phyloP scores from a whole-genome alignment of 129 eudicot species.

The Arctium minus region DNA sequence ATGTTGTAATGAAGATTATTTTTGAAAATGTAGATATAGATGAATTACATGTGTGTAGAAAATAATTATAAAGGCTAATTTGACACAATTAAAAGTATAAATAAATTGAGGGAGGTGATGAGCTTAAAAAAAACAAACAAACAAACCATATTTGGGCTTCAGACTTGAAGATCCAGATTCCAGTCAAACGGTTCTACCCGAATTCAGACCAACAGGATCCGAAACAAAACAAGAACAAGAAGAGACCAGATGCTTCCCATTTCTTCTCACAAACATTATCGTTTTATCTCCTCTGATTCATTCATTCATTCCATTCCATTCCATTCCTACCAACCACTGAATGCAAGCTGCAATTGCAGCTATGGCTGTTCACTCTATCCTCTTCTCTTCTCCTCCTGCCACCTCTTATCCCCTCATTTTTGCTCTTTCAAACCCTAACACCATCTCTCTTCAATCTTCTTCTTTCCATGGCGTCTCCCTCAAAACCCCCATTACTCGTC shows the following conservation, averaged over 20 bases:
- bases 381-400: slow-evolving; percentile 35
- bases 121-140: too few species aligned
- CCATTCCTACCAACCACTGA: slow-evolving; percentile 4
- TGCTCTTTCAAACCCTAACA: slow-evolving; percentile 38
- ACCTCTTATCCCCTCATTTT: slow-evolving; percentile 29
- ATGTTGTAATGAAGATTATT: too few species aligned
- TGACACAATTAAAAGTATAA: too few species aligned
- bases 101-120: too few species aligned
- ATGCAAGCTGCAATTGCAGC: slow-evolving; percentile 67
- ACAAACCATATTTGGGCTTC: not conserved
- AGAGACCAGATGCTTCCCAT: not conserved
- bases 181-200: slow-evolving; percentile 8
- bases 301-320: not conserved
- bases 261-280: slow-evolving; percentile 40
- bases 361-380: slow-evolving; percentile 76
- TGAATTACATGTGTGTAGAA: too few species aligned
- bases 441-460: slow-evolving; percentile 32
- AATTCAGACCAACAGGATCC: slow-evolving; percentile 20
- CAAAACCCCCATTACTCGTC: slow-evolving; percentile 42
- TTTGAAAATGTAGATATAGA: too few species aligned
- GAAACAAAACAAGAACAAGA: not conserved
- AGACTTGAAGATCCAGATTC: not conserved
- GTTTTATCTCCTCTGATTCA: slow-evolving; percentile 11
- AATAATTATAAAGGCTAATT: too few species aligned
- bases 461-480: slow-evolving; percentile 57